Evolutionary conservation across 106 monocot genomes (phyloP), one percentile per base, ranked within the genome.

Genomic region (Allium sativum): DNA sequence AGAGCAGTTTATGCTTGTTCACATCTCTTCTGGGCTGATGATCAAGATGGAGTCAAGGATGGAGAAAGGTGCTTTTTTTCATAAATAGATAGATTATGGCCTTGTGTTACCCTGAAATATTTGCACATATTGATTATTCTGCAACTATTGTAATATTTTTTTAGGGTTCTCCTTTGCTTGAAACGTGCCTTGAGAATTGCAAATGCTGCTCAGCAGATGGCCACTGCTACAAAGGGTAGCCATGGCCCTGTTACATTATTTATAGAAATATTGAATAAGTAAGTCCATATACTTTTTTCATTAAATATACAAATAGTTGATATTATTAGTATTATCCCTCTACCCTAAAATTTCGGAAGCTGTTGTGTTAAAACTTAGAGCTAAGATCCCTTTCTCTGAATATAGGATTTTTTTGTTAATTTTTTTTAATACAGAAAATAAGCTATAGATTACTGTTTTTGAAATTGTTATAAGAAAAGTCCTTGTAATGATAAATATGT

Each of bases 1-100:
- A 83, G 88, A 79, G 98, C 98, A 57, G 98, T 99, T 64, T 99
- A 92, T 83, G 88, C 98, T 46, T 99, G 98, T 64, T 88, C 98
- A 17, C 98, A 99, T 73, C 88, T 98, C 22, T 98, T 98, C 72
- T 98, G 92, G 88, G 78, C 83, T 72, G 98, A 98, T 68, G 92
- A 88, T 68, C 98, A 92, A 59, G 98, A 99, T 77, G 98, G 98
- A 20, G 72, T 88, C 21, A 99, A 85, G 70, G 98, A 99, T 73
- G 98, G 98, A 48, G 98, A 99, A 77, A 99, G 98, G 98, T 92
- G 58, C 45, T 40, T 31, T 21, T 17, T 55, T 15, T 44, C 44
- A 60, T 60, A 3, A 31, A 31, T 31, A 31, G 1, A 31, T 31
- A 31, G 0, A 31, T 31, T 31, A 3, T 5, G 5, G 31, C 31